Evolutionary conservation across 139 green algal genomes (phyloP).

Genomic region (Coelastrella sp.): DNA sequence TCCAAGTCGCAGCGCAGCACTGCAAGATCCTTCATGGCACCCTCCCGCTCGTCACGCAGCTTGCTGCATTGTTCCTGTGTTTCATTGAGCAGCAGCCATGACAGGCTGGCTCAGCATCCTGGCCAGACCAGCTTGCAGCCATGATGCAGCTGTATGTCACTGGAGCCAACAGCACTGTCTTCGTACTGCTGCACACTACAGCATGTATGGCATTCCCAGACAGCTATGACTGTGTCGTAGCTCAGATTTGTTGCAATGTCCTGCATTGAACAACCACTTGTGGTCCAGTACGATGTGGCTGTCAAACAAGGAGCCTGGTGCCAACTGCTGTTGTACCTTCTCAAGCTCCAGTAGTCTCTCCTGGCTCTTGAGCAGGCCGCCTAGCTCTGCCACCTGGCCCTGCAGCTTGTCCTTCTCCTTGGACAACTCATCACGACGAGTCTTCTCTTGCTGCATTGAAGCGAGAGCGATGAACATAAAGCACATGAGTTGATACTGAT

Average conservation of each 20-base stretch:
- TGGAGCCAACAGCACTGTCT: too few species aligned
- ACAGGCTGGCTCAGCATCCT: background rate
- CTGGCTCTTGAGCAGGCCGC: constrained; percentile 54
- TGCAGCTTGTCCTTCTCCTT: constrained; percentile 59
- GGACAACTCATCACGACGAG: constrained; percentile 58
- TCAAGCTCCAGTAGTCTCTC: constrained; percentile 63
- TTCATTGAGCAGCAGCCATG: background rate
- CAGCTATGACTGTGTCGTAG: too few species aligned
- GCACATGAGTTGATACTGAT: background rate
- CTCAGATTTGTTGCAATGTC: too few species aligned
- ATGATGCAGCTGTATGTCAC: too few species aligned
- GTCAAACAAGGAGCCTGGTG: too few species aligned
- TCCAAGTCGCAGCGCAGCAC: constrained; percentile 65
- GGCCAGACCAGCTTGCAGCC: too few species aligned
- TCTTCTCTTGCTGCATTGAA: constrained; percentile 53
- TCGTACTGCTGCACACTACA: too few species aligned
- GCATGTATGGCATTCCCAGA: too few species aligned
- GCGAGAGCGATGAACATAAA: background rate
- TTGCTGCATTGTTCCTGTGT: constrained; percentile 61
- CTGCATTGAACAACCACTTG: too few species aligned
- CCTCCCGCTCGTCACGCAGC: constrained; percentile 67
- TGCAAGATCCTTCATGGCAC: constrained; percentile 51
- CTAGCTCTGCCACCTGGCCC: constrained; percentile 60
- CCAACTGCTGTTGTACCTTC: constrained; percentile 53
- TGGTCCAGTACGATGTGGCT: too few species aligned